phyloP scores from a whole-genome alignment of 345 rosid genomes.

The Eutrema yunnanense region DNA sequence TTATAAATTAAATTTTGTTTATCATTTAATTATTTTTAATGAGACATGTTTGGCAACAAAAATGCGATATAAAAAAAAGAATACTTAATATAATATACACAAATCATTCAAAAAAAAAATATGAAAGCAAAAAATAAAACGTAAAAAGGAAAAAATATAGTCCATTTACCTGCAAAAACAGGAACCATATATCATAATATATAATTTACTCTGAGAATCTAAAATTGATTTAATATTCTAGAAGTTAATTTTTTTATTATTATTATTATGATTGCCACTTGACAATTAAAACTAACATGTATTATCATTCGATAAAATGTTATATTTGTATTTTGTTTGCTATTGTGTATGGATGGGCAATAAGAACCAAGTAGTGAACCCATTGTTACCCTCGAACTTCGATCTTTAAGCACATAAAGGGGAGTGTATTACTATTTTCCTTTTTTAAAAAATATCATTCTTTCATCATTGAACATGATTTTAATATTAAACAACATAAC shows the following conservation, averaged over 20 bases:
- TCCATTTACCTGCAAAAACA: constrained; percentile 20
- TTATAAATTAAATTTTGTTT: too few species aligned
- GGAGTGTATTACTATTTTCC: background rate
- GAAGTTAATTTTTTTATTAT: background rate
- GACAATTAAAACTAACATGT: background rate
- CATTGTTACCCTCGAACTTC: too few species aligned
- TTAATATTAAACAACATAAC: background rate
- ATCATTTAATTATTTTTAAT: too few species aligned
- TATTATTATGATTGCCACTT: background rate
- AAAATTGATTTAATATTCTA: background rate
- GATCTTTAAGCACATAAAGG: too few species aligned
- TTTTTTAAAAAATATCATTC: background rate
- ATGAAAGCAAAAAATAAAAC: background rate
- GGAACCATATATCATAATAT: constrained; percentile 11
- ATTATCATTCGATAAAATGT: background rate
- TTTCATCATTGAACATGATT: background rate
- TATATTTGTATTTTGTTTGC: background rate
- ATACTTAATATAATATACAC: background rate
- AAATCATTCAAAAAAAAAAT: background rate
- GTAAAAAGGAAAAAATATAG: background rate
- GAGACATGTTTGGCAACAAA: background rate
- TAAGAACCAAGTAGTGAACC: background rate
- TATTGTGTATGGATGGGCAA: background rate
- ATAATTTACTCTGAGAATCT: background rate
- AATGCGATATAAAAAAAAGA: background rate